Base-by-base conservation (phyloP, 306 rosid genomes). In the Inga leiocalycina region DNA sequence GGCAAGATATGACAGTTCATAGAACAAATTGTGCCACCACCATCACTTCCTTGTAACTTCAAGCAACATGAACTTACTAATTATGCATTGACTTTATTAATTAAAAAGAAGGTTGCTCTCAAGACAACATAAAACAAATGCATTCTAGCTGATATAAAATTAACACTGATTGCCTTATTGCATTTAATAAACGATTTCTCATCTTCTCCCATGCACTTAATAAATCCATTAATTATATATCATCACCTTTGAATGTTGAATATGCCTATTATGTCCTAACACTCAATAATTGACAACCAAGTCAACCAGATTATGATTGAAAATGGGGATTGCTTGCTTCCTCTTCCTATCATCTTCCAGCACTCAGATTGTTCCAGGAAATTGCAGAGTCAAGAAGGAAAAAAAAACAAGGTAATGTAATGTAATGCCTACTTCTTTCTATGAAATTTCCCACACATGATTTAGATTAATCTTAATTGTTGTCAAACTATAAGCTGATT, bases 371-470 rank as follows among this genome's bases (percentile, higher is more conserved):
- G 32, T 87, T 65, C 75, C 13, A 65, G 54, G 80, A 82, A 71
- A 48, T 45, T 79, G 16, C 82, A 65, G 48, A 59, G 14, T 79
- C 54, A 83, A 80, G 71, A 87, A 86, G 61, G 52, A 16, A 71
- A 2, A 71, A 2, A 80, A 80, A 20, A 68, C 20, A 49, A 49
- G 59, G 22, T 52, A 14, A 48, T 48, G 77, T 8, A 76, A 52
- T 44, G 57, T 13, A 70, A 54, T 71, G 24, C 34, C 52, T 35
- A 22, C 43, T 59, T 41, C 57, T 20, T 76, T 41, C 57, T 11
- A 17, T 67, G 85, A 46, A 84, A 81, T 69, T 79, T 24, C 74
- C 49, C 8, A 49, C 32, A 32, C 34, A 64, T 30, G 6, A 39
- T 6, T 39, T 64, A 30, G 39, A 64, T 11, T 62, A 62, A 62